Conservation (phyloP, 163 green algal genomes). For the Scenedesmus sp. region DNA sequence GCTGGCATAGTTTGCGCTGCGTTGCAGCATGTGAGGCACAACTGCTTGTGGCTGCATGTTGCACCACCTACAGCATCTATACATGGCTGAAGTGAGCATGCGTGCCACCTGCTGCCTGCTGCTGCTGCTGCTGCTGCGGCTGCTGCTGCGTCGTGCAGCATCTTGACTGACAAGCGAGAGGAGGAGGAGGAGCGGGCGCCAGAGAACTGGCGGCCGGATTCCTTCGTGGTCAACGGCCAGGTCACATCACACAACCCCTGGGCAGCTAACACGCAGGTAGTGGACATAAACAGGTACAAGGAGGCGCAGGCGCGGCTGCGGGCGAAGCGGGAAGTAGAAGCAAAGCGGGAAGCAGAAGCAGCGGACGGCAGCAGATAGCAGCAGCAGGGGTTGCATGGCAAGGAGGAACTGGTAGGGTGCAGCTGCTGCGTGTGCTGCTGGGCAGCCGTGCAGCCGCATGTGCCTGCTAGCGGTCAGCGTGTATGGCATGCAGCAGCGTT, state of each 20-base stretch:
- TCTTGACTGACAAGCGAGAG: background rate
- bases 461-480: background rate
- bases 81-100: background rate
- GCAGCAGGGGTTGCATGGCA: background rate
- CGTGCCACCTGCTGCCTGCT: background rate
- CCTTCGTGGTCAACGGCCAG: conserved; percentile 34
- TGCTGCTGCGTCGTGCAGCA: background rate
- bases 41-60: too few species aligned
- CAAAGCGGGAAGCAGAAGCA: background rate
- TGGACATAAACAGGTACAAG: background rate
- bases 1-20: too few species aligned
- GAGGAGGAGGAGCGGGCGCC: background rate
- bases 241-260: conserved; percentile 36
- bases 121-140: conserved; percentile 3
- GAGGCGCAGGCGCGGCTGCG: background rate
- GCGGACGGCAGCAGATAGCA: background rate
- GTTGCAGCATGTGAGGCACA: too few species aligned
- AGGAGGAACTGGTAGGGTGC: background rate
- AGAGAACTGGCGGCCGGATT: background rate
- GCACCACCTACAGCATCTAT: too few species aligned
- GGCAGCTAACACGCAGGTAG: background rate
- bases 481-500: background rate
- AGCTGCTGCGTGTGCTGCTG: background rate
- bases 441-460: background rate
- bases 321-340: conserved; percentile 3